Evolutionary conservation across 768 basidiomycete genomes (phyloP).

Genomic region (Rossbeevera mucosa): DNA sequence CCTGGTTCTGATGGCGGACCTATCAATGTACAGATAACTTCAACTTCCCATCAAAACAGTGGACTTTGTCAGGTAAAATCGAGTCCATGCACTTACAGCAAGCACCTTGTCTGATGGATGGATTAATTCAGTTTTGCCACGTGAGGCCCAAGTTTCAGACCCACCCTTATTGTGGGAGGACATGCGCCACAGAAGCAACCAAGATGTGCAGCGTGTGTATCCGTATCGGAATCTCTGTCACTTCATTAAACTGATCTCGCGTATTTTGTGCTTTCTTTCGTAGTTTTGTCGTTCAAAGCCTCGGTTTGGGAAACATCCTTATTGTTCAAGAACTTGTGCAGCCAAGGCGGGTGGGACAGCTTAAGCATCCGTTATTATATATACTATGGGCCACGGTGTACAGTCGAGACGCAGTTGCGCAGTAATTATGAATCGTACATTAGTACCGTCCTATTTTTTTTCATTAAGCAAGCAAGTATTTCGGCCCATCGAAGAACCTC

Average conservation of each 20-base stretch:
- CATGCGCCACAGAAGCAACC: constrained; percentile 48
- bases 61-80: constrained; percentile 29
- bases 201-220: constrained; percentile 27
- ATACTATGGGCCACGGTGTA: neutral
- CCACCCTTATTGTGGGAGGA: constrained; percentile 62
- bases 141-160: constrained; percentile 55
- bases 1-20: constrained; percentile 1
- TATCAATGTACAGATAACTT: neutral
- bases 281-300: constrained; percentile 30
- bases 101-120: constrained; percentile 6
- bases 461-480: neutral
- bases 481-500: neutral
- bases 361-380: constrained; percentile 7
- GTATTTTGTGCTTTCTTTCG: neutral
- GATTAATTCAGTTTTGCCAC: constrained; percentile 43
- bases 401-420: neutral
- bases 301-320: constrained; percentile 32
- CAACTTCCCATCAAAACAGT: constrained; percentile 6
- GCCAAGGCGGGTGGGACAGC: constrained; percentile 17
- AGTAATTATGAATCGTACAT: constrained; percentile 23
- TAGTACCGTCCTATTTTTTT: constrained; percentile 10
- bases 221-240: neutral
- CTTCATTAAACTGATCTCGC: constrained; percentile 5
- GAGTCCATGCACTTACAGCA: neutral
- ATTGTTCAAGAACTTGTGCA: constrained; percentile 32